Conservation (phyloP, 2,329 filamentous ascomycete species). For the Pseudogymnoascus sp. region DNA sequence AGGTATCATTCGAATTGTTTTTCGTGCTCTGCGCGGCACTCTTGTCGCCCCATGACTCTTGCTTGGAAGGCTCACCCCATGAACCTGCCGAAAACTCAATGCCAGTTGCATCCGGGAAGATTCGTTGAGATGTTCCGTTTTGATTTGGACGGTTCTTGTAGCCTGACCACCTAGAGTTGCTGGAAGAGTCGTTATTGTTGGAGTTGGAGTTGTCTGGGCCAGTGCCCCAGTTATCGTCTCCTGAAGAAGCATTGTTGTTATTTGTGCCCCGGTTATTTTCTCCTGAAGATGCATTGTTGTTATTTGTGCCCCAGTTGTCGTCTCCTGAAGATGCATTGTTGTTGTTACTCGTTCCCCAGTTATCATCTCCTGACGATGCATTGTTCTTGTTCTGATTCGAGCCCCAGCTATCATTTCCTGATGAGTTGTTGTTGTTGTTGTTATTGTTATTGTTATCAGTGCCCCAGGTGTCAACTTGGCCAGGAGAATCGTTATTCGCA, state of each 20-base stretch:
- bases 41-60: conserved; percentile 9
- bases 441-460: conserved; percentile 10
- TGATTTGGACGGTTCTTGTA: conserved; percentile 6
- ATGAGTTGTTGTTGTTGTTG: conserved; percentile 1
- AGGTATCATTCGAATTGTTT: neutral
- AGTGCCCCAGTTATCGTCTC: conserved; percentile 11
- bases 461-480: neutral
- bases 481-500: neutral
- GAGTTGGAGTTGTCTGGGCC: neutral
- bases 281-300: conserved; percentile 7
- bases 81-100: conserved; percentile 14
- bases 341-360: conserved; percentile 10
- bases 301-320: conserved; percentile 4
- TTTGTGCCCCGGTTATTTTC: neutral
- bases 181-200: conserved; percentile 9
- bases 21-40: conserved; percentile 8
- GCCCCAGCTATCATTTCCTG: conserved; percentile 10
- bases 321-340: conserved; percentile 7
- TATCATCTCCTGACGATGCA: neutral
- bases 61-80: conserved; percentile 12
- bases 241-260: conserved; percentile 1
- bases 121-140: neutral
- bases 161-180: neutral
- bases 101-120: conserved; percentile 10
- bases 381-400: conserved; percentile 11